Base-by-base conservation (phyloP, 768 basidiomycete genomes). In the Psilocybe sp. region DNA sequence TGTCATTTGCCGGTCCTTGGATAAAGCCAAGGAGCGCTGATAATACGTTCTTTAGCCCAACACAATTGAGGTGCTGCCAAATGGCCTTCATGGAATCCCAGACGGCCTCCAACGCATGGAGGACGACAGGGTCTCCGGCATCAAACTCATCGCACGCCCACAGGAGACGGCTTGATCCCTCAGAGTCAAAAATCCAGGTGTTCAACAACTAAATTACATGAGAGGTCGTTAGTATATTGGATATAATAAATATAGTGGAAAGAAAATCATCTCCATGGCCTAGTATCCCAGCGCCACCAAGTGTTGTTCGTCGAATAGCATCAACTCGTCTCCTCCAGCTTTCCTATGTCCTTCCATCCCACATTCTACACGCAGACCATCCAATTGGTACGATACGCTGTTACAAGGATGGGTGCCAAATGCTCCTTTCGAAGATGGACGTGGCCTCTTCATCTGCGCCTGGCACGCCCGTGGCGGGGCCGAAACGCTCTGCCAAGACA, bases 401-500 rank as follows among this genome's bases (percentile, higher is more conserved):
- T 76, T 63, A 87, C 23, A 87, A 64, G 1, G 77, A 69, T 3
- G 69, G 61, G 52, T 77, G 79, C 86, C 86, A 87, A 8, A 87
- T 69, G 56, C 70, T 78, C 42, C 84, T 74, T 11, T 72, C 72
- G 20, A 71, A 68, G 11, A 58, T 51, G 33, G 53, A 49, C 3
- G 58, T 51, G 15, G 56, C 48, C 1, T 63, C 33, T 14, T 60
- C 52, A 19, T 54, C 61, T 5, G 65, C 66, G 5, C 64, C 60
- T 36, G 47, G 61, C 5, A 60, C 44, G 4, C 66, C 62, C 9
- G 65, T 31, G 48, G 69, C 66, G 16, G 72, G 63, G 3, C 69
- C 68, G 52, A 83, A 88, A 52, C 73, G 77, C 65, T 89, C 87
- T 32, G 63, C 68, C 6, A 91, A 71, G 11, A 88, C 85, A 1